Conservation (phyloP, 352 stramenopile genomes). For the Phytopythium litorale region DNA sequence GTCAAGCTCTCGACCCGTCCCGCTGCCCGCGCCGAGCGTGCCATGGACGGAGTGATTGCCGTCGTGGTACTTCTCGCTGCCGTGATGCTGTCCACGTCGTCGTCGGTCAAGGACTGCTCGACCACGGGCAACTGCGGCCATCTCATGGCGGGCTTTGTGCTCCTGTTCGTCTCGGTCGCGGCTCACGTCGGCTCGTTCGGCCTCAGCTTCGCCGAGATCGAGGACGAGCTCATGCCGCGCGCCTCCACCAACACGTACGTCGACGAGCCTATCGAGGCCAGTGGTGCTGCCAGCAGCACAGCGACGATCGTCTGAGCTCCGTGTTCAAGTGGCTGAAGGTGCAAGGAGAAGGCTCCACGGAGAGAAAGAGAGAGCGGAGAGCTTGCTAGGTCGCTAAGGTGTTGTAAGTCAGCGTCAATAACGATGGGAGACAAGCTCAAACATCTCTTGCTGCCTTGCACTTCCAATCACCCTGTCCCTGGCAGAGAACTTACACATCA, state of each 20-base stretch:
- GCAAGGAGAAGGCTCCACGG: not conserved
- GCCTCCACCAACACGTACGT: slow-evolving; percentile 11
- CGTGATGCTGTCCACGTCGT: slow-evolving; percentile 5
- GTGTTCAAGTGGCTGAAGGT: not conserved
- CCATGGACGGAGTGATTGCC: slow-evolving; percentile 2
- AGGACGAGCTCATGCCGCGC: slow-evolving; percentile 2
- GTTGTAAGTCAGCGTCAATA: not conserved
- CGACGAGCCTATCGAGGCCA: not conserved
- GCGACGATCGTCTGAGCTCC: not conserved
- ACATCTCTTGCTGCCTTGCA: not conserved
- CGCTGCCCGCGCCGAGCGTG: not conserved
- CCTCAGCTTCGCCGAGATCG: slow-evolving; percentile 4
- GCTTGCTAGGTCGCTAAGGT: not conserved
- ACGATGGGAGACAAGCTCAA: not conserved
- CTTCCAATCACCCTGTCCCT: not conserved
- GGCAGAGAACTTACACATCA: not conserved
- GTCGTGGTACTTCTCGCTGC: slow-evolving; percentile 2
- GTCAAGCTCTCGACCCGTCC: slow-evolving; percentile 5
- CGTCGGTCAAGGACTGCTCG: slow-evolving; percentile 3
- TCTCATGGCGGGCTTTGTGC: slow-evolving; percentile 6
- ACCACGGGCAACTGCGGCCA: slow-evolving; percentile 7
- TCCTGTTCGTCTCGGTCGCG: slow-evolving; percentile 5
- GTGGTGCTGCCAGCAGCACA: not conserved
- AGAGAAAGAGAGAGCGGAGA: not conserved
- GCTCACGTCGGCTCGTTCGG: slow-evolving; percentile 3